Evolutionary conservation across 2,329 filamentous ascomycete genomes (phyloP).

Genomic region (Fusarium odoratissimum): DNA sequence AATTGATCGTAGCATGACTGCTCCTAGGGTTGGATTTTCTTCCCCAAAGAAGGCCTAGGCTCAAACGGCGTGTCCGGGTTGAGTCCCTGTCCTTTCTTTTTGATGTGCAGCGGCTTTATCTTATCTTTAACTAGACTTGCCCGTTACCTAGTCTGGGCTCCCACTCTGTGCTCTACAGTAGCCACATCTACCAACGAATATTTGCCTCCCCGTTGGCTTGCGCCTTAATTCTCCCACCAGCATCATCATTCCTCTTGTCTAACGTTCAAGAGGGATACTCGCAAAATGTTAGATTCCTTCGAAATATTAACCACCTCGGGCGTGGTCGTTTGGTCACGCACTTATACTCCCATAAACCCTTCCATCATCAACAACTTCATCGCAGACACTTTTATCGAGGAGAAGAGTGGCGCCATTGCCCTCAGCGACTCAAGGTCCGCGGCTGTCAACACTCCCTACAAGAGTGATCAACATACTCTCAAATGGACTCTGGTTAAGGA

Average conservation of each 20-base stretch:
- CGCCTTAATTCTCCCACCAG: slow-evolving; percentile 22
- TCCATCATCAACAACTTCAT: slow-evolving; percentile 95
- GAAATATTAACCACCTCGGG: slow-evolving; percentile 96
- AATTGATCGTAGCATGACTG: slow-evolving; percentile 9
- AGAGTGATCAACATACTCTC: slow-evolving; percentile 91
- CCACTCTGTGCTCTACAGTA: slow-evolving; percentile 22
- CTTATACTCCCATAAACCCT: slow-evolving; percentile 81
- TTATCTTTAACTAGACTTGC: slow-evolving; percentile 11
- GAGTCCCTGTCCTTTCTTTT: slow-evolving; percentile 26
- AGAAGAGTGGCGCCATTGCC: slow-evolving; percentile 75
- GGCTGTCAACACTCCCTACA: slow-evolving; percentile 78
- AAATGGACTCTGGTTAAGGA: slow-evolving; percentile 96
- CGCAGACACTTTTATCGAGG: slow-evolving; percentile 96
- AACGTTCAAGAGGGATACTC: slow-evolving; percentile 12
- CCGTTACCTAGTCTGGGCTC: background rate
- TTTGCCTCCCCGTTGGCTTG: slow-evolving; percentile 29
- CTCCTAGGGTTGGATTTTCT: slow-evolving; percentile 11
- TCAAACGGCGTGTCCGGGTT: slow-evolving; percentile 37
- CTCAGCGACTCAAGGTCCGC: slow-evolving; percentile 70
- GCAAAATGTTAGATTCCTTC: slow-evolving; percentile 90
- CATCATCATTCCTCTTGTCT: slow-evolving; percentile 15
- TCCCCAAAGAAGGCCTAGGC: background rate
- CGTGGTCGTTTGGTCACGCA: slow-evolving; percentile 95
- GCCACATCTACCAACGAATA: slow-evolving; percentile 39
- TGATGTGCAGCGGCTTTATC: slow-evolving; percentile 29